Base-by-base conservation (phyloP, 345 rosid genomes). In the Moricandia arvensis region DNA sequence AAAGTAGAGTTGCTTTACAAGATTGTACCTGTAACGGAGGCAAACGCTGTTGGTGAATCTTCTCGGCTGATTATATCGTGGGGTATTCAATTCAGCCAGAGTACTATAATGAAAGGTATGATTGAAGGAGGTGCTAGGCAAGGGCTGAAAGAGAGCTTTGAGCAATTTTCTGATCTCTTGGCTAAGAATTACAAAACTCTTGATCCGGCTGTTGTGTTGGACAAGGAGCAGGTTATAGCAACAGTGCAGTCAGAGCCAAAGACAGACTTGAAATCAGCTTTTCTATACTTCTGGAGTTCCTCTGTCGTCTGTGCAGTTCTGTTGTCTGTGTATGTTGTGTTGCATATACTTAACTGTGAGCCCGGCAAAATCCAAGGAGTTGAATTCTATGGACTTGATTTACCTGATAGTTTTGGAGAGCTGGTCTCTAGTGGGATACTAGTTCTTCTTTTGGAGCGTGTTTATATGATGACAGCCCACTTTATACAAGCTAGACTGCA, bases 361-460 rank as follows among this genome's bases (percentile, higher is more conserved):
- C 79, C 87, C 65, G 61, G 84, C 73, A 75, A 79, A 77, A 70
- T 76, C 21, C 92, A 87, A 79, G 97, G 97, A 21, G 53, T 88
- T 79, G 98, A 90, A 74, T 82, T 88, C 68, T 68, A 62, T 43
- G 95, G 96, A 58, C 80, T 94, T 80, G 91, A 87, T 67, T 86
- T 94, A 80, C 96, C 98, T 3, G 97, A 91, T 79, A 91, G 96
- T 84, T 86, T 90, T 66, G 94, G 96, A 61, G 95, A 91, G 85
- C 77, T 94, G 21, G 31, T 91, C 72, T 83, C 85, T 31, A 77
- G 87, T 65, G 88, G 86, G 66, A 67, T 89, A 63, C 66, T 94
- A 35, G 71, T 88, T 77, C 74, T 86, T 71, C 95, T 85, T 43
- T 68, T 91, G 80, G 86, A 89, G 85, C 88, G 80, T 67, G 88